phyloP scores from a whole-genome alignment of 805 yeast genomes.

The Spencermartinsiella europaea region DNA sequence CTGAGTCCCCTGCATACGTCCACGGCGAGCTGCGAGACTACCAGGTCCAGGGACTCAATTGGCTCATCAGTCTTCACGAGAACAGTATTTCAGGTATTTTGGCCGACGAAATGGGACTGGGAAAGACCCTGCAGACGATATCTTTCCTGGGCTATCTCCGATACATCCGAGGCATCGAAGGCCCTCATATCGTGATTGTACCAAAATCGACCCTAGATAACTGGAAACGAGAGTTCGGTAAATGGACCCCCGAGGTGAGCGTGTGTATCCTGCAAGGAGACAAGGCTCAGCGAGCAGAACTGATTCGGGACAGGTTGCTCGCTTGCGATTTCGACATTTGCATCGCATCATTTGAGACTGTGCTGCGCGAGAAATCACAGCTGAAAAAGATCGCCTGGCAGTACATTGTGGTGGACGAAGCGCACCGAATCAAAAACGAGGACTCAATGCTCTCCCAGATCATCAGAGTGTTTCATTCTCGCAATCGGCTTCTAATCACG shows the following conservation, averaged over 20 bases:
- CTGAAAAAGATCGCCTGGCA: slow-evolving; percentile 87
- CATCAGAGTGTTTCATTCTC: slow-evolving; percentile 79
- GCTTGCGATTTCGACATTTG: slow-evolving; percentile 81
- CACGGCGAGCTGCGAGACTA: slow-evolving; percentile 77
- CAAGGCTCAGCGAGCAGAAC: slow-evolving; percentile 64
- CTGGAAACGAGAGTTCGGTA: slow-evolving; percentile 91
- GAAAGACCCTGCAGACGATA: slow-evolving; percentile 92
- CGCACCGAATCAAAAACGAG: slow-evolving; percentile 94
- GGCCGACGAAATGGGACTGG: slow-evolving; percentile 98
- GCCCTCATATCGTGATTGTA: slow-evolving; percentile 87
- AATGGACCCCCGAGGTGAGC: slow-evolving; percentile 92
- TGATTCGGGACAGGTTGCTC: slow-evolving; percentile 55
- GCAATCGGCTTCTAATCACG: slow-evolving; percentile 78
- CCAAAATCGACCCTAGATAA: slow-evolving; percentile 95
- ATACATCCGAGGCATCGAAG: slow-evolving; percentile 68
- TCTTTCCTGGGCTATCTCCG: slow-evolving; percentile 85
- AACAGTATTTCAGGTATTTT: slow-evolving; percentile 84
- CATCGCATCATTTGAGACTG: slow-evolving; percentile 89
- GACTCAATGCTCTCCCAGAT: slow-evolving; percentile 87
- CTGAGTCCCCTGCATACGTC: slow-evolving; percentile 77
- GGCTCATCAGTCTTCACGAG: slow-evolving; percentile 84
- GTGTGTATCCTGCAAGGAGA: slow-evolving; percentile 82
- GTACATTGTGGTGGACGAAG: slow-evolving; percentile 90
- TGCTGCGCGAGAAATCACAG: slow-evolving; percentile 76
- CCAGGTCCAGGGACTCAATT: slow-evolving; percentile 90